These are phyloP conservation scores for Hysterangium stoloniferum DNA, from an alignment of 768 basidiomycete species.

Conservation along the genomic window DNA sequence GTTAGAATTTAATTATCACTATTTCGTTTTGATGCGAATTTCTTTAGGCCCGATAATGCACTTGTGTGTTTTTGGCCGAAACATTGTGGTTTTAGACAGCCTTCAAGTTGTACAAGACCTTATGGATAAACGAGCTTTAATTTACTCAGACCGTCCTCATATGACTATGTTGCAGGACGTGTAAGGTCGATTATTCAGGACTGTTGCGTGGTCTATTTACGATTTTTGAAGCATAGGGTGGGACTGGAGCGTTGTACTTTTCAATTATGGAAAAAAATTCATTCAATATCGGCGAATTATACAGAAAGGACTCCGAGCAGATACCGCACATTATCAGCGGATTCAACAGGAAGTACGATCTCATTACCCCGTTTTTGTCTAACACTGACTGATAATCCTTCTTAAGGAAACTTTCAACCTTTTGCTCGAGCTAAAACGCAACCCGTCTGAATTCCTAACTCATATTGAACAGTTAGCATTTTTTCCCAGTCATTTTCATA, in stretches of 20 bases:
- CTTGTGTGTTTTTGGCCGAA: not conserved
- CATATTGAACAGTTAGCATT: not conserved
- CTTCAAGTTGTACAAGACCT: slow-evolving; percentile 5
- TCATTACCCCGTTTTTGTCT: not conserved
- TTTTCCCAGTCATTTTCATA: too few relatives aligned
- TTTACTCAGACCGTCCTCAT: slow-evolving; percentile 11
- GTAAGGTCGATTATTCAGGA: not conserved
- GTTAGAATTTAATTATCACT: slow-evolving; percentile 10
- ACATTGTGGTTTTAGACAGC: slow-evolving; percentile 5
- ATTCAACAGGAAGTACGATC: not conserved
- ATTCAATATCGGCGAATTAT: not conserved
- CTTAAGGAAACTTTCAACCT: not conserved
- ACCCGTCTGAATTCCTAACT: not conserved
- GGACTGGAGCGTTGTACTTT: not conserved
- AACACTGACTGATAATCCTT: not conserved
- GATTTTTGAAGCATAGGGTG: not conserved
- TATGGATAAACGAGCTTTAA: slow-evolving; percentile 8
- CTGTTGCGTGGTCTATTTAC: not conserved
- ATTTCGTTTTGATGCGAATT: not conserved
- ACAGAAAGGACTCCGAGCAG: not conserved
- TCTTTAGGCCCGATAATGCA: slow-evolving; percentile 3
- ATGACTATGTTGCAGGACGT: slow-evolving; percentile 10
- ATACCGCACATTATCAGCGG: not conserved
- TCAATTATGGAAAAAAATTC: not conserved
- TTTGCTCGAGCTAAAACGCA: not conserved